Evolutionary conservation across 192 early-diverging fungal genomes (phyloP).

Genomic region (Entophlyctis luteolus): DNA sequence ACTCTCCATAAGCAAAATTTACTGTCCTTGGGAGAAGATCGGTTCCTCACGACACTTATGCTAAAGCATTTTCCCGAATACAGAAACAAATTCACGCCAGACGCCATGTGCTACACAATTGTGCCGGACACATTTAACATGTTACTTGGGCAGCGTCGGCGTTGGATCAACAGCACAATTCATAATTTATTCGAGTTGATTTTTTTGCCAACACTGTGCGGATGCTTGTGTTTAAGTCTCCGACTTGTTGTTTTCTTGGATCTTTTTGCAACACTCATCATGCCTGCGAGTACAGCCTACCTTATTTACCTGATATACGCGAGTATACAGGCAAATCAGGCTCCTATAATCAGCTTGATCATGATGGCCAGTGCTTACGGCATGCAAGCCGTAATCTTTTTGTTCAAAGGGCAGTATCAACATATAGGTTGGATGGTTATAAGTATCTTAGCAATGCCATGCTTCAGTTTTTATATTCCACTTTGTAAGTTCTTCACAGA

Average conservation of each 20-base stretch:
- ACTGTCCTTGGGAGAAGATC: slow-evolving; percentile 92
- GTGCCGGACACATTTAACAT: slow-evolving; percentile 88
- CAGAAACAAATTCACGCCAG: slow-evolving; percentile 88
- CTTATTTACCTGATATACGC: slow-evolving; percentile 52
- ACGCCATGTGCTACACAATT: slow-evolving; percentile 87
- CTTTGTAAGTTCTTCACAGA: slow-evolving; percentile 34
- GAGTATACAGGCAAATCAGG: slow-evolving; percentile 19
- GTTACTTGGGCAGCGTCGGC: slow-evolving; percentile 88
- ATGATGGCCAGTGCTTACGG: slow-evolving; percentile 87
- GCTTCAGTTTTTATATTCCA: slow-evolving; percentile 66
- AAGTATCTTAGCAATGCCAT: slow-evolving; percentile 82
- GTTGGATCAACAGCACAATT: slow-evolving; percentile 98
- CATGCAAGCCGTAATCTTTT: slow-evolving; percentile 82
- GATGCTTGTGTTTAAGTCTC: slow-evolving; percentile 97
- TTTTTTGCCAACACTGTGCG: slow-evolving; percentile 90
- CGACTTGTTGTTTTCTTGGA: slow-evolving; percentile 94
- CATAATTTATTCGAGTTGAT: slow-evolving; percentile 95
- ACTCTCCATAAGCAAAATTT: slow-evolving; percentile 98
- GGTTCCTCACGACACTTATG: slow-evolving; percentile 72
- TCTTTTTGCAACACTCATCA: slow-evolving; percentile 84
- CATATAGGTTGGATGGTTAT: slow-evolving; percentile 94
- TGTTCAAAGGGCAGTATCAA: slow-evolving; percentile 73
- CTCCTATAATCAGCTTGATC: slow-evolving; percentile 76
- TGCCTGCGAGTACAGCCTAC: slow-evolving; percentile 87
- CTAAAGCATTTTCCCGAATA: slow-evolving; percentile 93